phyloP scores from a whole-genome alignment of 352 stramenopile species.

The Phytophthora niederhauseri region DNA sequence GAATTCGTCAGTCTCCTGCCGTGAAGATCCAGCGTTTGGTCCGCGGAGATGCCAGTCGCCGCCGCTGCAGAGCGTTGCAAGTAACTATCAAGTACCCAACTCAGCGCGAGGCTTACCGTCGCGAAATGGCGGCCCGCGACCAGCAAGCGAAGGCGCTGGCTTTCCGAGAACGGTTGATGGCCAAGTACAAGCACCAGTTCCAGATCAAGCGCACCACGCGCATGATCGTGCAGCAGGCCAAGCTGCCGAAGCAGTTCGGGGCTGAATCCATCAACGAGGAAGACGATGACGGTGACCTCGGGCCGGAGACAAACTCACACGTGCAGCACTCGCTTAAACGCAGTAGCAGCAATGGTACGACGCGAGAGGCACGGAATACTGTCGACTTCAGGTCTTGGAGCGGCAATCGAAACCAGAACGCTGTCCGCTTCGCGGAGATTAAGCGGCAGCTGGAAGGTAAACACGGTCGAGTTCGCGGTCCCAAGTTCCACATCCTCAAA shows the following conservation, averaged over 20 bases:
- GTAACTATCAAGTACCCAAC: conserved; percentile 50
- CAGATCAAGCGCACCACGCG: conserved; percentile 54
- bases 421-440: conserved; percentile 45
- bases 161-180: conserved; percentile 57
- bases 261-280: conserved; percentile 10
- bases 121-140: conserved; percentile 32
- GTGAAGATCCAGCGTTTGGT: conserved; percentile 77
- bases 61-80: conserved; percentile 42
- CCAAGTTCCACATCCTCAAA: conserved; percentile 56
- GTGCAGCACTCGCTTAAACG: conserved; percentile 33
- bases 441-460: conserved; percentile 47
- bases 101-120: conserved; percentile 45
- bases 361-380: not conserved
- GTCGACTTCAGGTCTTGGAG: not conserved
- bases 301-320: conserved; percentile 22
- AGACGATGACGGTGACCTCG: conserved; percentile 2
- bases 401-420: conserved; percentile 41
- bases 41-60: conserved; percentile 48
- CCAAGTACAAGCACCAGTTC: conserved; percentile 62
- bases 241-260: conserved; percentile 15
- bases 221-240: conserved; percentile 51
- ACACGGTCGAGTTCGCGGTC: conserved; percentile 37
- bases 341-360: not conserved
- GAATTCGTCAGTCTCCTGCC: conserved; percentile 65
- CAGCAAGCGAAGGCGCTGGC: conserved; percentile 33